Base-by-base conservation (phyloP, 2,329 filamentous ascomycete species). In the Paraphaeosphaeria minitans region DNA sequence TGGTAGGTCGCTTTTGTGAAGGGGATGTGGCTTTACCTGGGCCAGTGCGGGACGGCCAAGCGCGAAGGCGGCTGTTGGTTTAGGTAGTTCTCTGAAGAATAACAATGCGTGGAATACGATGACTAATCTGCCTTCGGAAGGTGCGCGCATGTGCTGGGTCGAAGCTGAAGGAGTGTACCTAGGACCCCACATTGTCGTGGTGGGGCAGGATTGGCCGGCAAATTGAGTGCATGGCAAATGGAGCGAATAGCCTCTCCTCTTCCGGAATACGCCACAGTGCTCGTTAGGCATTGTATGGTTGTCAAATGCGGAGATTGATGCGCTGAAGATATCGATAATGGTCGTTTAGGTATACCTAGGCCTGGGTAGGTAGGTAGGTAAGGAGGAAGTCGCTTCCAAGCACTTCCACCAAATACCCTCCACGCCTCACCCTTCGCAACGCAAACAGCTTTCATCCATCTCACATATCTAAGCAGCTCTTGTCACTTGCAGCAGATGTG, bases 141-240 rank as follows among this genome's bases (percentile, higher is more conserved):
- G 27, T 21, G 22, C 29, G 39, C 19, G 50, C 24, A 12, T 53
- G 50, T 31, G 27, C 37, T 24, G 41, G 31, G 19, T 24, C n/a
- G 51, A 29, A 54, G 50, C 35, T 42, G 55, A 39, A 53, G 37
- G 45, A 53, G 37, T 45, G 31, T 33, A 54, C 19, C 14, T n/a
- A 41, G 37, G 24, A 68, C 70, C 69, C 69, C 70, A 72, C 70
- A 73, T 68, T 62, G n/a, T 43, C 53, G 55, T 61, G 65, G 69
- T 72, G 70, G 70, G 69, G 70, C 69, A 64, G 50, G 24, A 55
- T 49, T 51, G 29, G 33, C 57, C 68, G 68, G 69, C 62, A 69
- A 68, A 67, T 66, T 62, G 55, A 53, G 46, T 47, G 53, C 55
- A 51, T 39, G 33, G 52, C 13, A 39, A 21, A 24, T 33, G n/a